Percentiles rank a stretch among this genome's conserved stretches.
Conservation (phyloP, 441 rosid genomes). For the Theobroma grandiflorum region DNA sequence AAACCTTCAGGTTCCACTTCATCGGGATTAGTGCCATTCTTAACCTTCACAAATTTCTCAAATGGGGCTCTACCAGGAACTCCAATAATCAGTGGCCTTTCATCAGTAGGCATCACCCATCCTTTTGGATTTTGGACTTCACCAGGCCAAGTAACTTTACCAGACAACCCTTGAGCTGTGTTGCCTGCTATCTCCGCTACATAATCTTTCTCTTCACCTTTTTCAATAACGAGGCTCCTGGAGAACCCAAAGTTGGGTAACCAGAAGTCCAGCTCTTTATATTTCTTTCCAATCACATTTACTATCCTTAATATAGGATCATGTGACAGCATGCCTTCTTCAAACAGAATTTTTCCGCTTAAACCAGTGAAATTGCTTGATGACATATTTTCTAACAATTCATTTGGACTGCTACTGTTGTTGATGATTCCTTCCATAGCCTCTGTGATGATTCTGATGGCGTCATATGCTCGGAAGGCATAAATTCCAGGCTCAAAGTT, state of each 20-base stretch:
- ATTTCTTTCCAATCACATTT: slow-evolving; percentile 37
- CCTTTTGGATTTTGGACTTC: slow-evolving; percentile 43
- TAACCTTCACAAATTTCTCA: slow-evolving; percentile 45
- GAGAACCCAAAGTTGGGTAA: slow-evolving; percentile 31
- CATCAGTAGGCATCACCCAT: slow-evolving; percentile 43
- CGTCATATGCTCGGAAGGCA: slow-evolving; percentile 41
- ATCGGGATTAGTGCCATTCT: slow-evolving; percentile 5
- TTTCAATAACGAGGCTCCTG: not conserved
- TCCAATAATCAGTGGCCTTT: slow-evolving; percentile 44
- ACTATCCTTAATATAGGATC: slow-evolving; percentile 21
- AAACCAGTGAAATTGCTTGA: slow-evolving; percentile 36
- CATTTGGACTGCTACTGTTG: not conserved
- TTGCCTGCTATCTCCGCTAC: too few species aligned
- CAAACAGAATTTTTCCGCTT: slow-evolving; percentile 38
- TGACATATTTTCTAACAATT: slow-evolving; percentile 10
- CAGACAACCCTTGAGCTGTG: not conserved
- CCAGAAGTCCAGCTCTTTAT: slow-evolving; percentile 39
- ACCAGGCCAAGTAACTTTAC: slow-evolving; percentile 48
- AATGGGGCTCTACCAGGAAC: slow-evolving; percentile 52
- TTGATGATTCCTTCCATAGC: slow-evolving; percentile 3
- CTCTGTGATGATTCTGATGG: slow-evolving; percentile 25
- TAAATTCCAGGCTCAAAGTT: slow-evolving; percentile 35
- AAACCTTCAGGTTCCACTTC: slow-evolving; percentile 46
- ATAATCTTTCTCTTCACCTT: not conserved
- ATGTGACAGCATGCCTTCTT: slow-evolving; percentile 21